Conservation (phyloP, 2,329 filamentous ascomycete species). For the Botryotinia convoluta region DNA sequence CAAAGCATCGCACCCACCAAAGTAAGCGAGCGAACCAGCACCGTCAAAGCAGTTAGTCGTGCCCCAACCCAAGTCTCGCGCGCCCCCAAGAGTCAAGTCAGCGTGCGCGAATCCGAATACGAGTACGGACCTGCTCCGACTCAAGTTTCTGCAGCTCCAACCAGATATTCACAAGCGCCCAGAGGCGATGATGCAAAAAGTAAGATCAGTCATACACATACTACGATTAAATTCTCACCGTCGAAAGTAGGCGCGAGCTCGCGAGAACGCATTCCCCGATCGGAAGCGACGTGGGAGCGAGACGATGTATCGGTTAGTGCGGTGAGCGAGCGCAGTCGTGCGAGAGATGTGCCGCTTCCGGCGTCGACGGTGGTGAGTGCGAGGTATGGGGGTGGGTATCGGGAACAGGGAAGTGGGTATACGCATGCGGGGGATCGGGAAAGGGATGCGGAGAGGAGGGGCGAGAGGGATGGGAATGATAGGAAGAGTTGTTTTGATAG, state of each 20-base stretch:
- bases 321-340: background rate
- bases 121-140: slow-evolving; percentile 2
- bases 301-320: background rate
- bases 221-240: slow-evolving; percentile 14
- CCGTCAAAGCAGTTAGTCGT: slow-evolving; percentile 8
- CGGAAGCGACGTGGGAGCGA: slow-evolving; percentile 17
- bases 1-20: slow-evolving; percentile 3
- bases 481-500: background rate
- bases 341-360: slow-evolving; percentile 26
- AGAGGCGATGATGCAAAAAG: slow-evolving; percentile 3
- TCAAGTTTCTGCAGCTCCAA: background rate
- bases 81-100: background rate
- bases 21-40: slow-evolving; percentile 2
- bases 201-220: slow-evolving; percentile 7
- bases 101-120: slow-evolving; percentile 6
- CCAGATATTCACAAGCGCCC: too few species aligned
- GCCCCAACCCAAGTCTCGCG: background rate
- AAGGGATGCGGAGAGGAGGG: slow-evolving; percentile 19
- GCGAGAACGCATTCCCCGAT: slow-evolving; percentile 7
- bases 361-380: slow-evolving; percentile 4
- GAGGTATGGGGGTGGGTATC: slow-evolving; percentile 10
- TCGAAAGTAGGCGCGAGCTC: background rate
- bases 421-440: background rate
- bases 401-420: slow-evolving; percentile 10
- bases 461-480: slow-evolving; percentile 42